A percentile compares a stretch with the other conserved stretches of the same genome.
Evolutionary conservation across 2,329 filamentous ascomycete species (phyloP).

Genomic region (Fusarium marasasianum): DNA sequence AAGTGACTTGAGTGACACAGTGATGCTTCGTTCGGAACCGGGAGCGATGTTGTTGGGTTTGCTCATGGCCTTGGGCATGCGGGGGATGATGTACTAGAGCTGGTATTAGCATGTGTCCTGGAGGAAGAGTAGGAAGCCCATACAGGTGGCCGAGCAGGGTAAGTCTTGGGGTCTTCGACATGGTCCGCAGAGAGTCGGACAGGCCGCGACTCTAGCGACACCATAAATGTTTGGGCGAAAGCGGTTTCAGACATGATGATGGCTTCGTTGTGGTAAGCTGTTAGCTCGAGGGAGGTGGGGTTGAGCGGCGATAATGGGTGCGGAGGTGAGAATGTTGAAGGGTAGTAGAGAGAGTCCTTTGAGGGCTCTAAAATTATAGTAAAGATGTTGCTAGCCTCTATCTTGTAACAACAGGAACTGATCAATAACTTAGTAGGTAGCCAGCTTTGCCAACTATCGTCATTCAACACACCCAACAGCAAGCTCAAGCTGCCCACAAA

Average conservation of each 20-base stretch:
- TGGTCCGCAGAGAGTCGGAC: conserved; percentile 88
- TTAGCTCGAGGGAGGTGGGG: conserved; percentile 36
- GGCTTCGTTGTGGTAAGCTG: conserved; percentile 10
- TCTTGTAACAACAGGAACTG: neutral
- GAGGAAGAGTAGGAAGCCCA: conserved; percentile 1
- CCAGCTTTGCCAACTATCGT: conserved; percentile 17
- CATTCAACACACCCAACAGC: conserved; percentile 27
- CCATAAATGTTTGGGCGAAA: conserved; percentile 87
- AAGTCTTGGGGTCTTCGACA: conserved; percentile 84
- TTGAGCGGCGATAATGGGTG: conserved; percentile 8
- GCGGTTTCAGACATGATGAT: conserved; percentile 78
- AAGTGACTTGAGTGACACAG: conserved; percentile 76
- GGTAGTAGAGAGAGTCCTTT: neutral
- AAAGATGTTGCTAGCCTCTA: neutral
- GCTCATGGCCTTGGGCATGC: conserved; percentile 67
- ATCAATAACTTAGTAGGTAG: neutral
- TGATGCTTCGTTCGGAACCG: conserved; percentile 62
- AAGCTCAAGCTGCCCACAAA: conserved; percentile 10
- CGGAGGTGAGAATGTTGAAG: neutral
- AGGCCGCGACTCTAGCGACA: conserved; percentile 79
- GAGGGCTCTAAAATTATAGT: neutral
- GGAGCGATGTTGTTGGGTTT: conserved; percentile 59
- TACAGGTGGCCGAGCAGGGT: conserved; percentile 81
- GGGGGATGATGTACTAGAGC: conserved; percentile 75
- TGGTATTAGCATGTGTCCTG: conserved; percentile 3